Base-by-base conservation (phyloP, 192 early-diverging fungal species). In the Backusella luteola region DNA sequence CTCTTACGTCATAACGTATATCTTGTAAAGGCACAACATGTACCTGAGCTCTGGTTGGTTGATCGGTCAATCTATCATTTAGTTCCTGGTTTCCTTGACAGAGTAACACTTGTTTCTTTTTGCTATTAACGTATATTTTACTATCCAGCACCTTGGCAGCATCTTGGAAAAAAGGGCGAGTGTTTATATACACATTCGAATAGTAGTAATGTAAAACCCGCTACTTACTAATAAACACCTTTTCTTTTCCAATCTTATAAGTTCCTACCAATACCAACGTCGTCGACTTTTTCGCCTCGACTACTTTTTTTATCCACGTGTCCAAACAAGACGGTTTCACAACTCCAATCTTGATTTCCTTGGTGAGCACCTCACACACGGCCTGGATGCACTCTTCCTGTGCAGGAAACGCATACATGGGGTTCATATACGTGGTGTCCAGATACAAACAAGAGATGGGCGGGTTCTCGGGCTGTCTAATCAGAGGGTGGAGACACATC, bases 241-340 rank as follows among this genome's bases (percentile, higher is more conserved):
- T 87, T 80, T 98, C 96, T 78, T 98, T 98, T 42, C 97, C 97
- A 73, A 98, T 95, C 7, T 86, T 85, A 83, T 96, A 97, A 1
- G 94, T 90, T 0, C 97, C 96, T n/a, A 95, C 90, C 9, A 93
- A 87, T 59, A 68, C 29, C 34, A 35, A 36, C 3, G 29, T 34
- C 11, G 34, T 44, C 29, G 12, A 1, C 4, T 70, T 39, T 15
- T 38, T 38, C 36, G 42, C 49, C 26, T 42, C 42, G 46, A 34
- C 78, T 11, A 73, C 77, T 34, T 74, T 67, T 39, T 73, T 59
- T 38, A 38, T 35, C 35, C 38, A 35, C 36, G 23, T 69, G 21
- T 69, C 38, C 29, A 71, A 49, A 49, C 46, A 49, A 8, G 56
- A 63, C 8, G 23, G 11, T 26, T 29, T 63, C 8, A n/a, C 11